A percentile compares a stretch with the other conserved stretches of the same genome.
phyloP scores from a whole-genome alignment of 1,284 basidiomycete species.

The Cutaneotrichosporon spelunceum region DNA sequence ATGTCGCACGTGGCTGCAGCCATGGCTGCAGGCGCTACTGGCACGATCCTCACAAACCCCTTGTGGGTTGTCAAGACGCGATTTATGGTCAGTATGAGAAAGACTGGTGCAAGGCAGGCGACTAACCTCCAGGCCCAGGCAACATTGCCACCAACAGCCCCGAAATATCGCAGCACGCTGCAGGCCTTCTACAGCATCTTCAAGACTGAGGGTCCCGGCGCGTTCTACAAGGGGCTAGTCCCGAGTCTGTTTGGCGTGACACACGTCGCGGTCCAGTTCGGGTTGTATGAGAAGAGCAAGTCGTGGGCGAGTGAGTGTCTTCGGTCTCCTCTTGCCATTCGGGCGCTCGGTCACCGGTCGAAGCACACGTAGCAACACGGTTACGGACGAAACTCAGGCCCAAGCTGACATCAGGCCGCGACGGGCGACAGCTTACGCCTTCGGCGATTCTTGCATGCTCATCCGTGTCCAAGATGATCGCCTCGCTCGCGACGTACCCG shows the following conservation, averaged over 20 bases:
- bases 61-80: constrained; percentile 96
- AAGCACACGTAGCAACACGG: neutral
- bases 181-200: constrained; percentile 85
- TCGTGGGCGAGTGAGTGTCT: constrained; percentile 65
- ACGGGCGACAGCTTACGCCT: constrained; percentile 60
- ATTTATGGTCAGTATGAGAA: constrained; percentile 69
- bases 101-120: neutral
- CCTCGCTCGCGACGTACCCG: constrained; percentile 88
- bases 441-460: constrained; percentile 78
- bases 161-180: constrained; percentile 76
- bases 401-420: constrained; percentile 43
- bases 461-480: constrained; percentile 86
- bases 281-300: constrained; percentile 90
- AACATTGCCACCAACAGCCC: constrained; percentile 65
- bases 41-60: constrained; percentile 87
- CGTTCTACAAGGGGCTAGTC: constrained; percentile 86
- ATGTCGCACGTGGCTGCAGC: constrained; percentile 76
- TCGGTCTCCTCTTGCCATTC: neutral
- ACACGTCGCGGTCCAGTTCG: constrained; percentile 93
- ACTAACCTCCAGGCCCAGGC: constrained; percentile 43
- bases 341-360: neutral
- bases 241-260: constrained; percentile 84
- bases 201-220: constrained; percentile 71
- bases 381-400: neutral
- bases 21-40: constrained; percentile 85